phyloP scores from a whole-genome alignment of 2,329 filamentous ascomycete genomes.

The Orbilia brochopaga region DNA sequence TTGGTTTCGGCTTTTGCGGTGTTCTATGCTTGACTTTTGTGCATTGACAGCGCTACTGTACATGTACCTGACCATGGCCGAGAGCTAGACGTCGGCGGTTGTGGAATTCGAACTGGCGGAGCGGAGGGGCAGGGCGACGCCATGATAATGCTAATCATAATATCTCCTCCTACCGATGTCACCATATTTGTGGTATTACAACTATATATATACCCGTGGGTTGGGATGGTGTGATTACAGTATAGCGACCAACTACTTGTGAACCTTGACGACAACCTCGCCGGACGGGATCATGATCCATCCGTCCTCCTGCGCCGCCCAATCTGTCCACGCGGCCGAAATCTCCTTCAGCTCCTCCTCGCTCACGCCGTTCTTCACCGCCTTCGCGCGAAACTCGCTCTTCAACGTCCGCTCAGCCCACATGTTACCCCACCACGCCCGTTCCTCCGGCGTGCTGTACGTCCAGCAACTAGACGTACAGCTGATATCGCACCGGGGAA shows the following conservation, averaged over 20 bases:
- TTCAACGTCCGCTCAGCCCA: constrained; percentile 40
- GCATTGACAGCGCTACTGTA: background rate
- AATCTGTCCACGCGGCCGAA: constrained; percentile 17
- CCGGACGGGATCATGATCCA: constrained; percentile 38
- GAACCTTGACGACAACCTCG: constrained; percentile 34
- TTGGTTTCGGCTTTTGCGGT: constrained; percentile 3
- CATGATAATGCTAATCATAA: constrained; percentile 45
- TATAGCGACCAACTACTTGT: too few species aligned
- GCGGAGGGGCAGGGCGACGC: background rate
- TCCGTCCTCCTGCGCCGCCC: constrained; percentile 24
- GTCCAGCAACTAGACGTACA: constrained; percentile 34
- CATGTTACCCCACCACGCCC: constrained; percentile 34
- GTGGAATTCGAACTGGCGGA: background rate
- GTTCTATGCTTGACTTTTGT: constrained; percentile 3
- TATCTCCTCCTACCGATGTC: constrained; percentile 13
- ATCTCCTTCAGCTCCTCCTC: constrained; percentile 22
- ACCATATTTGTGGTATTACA: too few species aligned
- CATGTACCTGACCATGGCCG: background rate
- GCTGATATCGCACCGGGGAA: constrained; percentile 14
- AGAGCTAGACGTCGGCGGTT: too few species aligned
- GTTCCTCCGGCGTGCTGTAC: constrained; percentile 13
- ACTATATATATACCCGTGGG: background rate
- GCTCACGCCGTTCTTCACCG: constrained; percentile 7
- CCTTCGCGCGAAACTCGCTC: constrained; percentile 22
- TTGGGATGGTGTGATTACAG: too few species aligned